phyloP scores from a whole-genome alignment of 768 basidiomycete genomes.

The Mycena vitilis region DNA sequence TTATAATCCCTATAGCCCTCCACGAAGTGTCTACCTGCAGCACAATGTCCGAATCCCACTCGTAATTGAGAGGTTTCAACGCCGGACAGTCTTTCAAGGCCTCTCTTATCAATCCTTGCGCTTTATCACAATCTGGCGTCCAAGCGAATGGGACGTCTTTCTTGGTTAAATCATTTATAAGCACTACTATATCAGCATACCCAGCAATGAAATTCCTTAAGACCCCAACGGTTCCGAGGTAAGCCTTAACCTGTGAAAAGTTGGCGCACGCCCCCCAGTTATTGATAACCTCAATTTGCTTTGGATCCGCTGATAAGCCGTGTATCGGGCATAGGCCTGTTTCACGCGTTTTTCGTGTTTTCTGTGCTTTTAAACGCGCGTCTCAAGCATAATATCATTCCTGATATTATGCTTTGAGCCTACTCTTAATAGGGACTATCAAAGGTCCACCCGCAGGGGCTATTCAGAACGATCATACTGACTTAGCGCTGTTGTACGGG shows the following conservation, averaged over 20 bases:
- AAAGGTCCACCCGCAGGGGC: too few relatives aligned
- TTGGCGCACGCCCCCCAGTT: conserved; percentile 24
- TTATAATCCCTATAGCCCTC: conserved; percentile 49
- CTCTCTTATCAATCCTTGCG: conserved; percentile 37
- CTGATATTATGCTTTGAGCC: too few relatives aligned
- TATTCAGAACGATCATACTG: too few relatives aligned
- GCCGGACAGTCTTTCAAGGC: conserved; percentile 37
- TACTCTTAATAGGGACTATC: too few relatives aligned
- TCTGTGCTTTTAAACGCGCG: too few relatives aligned
- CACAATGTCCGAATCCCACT: too few relatives aligned
- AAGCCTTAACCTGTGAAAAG: conserved; percentile 28
- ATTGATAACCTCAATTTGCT: conserved; percentile 36
- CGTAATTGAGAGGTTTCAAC: conserved; percentile 43
- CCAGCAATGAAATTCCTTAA: conserved; percentile 37
- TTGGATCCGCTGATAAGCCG: conserved; percentile 41
- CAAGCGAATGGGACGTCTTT: background rate
- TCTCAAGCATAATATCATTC: too few relatives aligned
- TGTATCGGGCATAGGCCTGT: too few relatives aligned
- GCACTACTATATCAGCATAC: conserved; percentile 9
- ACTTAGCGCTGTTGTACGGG: too few relatives aligned
- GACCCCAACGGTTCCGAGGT: conserved; percentile 22
- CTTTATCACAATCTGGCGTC: conserved; percentile 33
- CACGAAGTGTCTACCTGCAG: conserved; percentile 43
- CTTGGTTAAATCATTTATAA: conserved; percentile 16
- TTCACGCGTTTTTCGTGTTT: too few relatives aligned